Conservation (phyloP, 352 stramenopile species). For the Phytophthora boehmeriae region DNA sequence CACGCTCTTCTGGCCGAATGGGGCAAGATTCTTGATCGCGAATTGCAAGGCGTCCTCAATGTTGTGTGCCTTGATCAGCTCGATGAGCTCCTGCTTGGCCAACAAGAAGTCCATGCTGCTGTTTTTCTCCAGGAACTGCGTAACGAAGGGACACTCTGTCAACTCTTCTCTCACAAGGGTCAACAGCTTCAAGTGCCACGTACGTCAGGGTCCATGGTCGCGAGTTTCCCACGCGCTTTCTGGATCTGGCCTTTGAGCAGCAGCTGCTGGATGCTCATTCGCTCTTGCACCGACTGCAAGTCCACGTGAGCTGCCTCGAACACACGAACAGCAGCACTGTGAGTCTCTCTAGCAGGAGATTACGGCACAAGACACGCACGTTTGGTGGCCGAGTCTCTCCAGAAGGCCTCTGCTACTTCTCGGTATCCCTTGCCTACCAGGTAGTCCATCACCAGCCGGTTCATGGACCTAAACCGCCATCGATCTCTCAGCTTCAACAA, state of each 20-base stretch:
- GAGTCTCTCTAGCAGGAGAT: constrained; percentile 13
- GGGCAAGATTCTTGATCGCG: constrained; percentile 72
- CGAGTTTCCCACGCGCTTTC: constrained; percentile 59
- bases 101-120: constrained; percentile 73
- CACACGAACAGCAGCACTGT: background rate
- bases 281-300: constrained; percentile 73
- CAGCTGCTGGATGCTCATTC: constrained; percentile 74
- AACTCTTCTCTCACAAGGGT: background rate
- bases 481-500: constrained; percentile 11
- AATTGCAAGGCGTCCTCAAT: constrained; percentile 73
- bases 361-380: constrained; percentile 40
- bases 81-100: constrained; percentile 81
- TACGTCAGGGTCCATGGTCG: constrained; percentile 56
- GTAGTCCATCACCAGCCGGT: constrained; percentile 83
- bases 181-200: background rate
- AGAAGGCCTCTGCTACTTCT: constrained; percentile 79
- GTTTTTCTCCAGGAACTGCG: constrained; percentile 65
- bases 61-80: constrained; percentile 74
- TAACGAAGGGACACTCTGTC: constrained; percentile 1
- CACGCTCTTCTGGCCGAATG: constrained; percentile 78
- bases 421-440: constrained; percentile 81
- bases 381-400: constrained; percentile 69
- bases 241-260: constrained; percentile 69
- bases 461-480: constrained; percentile 59
- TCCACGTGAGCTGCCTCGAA: constrained; percentile 66